Percentiles rank a stretch among this genome's conserved stretches.
Conservation (phyloP, 2,329 filamentous ascomycete genomes). For the Curvularia sp. region DNA sequence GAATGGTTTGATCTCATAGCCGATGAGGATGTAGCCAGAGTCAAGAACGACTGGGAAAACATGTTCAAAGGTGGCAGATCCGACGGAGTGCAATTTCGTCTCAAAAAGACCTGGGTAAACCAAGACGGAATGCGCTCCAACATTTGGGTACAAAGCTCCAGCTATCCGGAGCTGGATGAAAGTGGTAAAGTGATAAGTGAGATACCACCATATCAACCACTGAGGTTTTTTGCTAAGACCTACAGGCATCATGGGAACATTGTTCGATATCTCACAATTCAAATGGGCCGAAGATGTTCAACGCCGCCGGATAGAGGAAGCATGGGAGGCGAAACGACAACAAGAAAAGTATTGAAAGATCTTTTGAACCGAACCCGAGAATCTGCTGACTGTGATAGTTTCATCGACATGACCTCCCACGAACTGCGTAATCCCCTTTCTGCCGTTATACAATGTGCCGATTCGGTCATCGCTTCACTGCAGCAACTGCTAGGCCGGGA, state of each 20-base stretch:
- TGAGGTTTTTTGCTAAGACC: neutral
- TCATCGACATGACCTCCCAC: conserved; percentile 47
- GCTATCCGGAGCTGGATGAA: conserved; percentile 33
- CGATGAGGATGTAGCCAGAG: conserved; percentile 30
- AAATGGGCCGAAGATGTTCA: conserved; percentile 50
- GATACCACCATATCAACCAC: neutral
- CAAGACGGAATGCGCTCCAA: conserved; percentile 34
- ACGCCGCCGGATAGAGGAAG: conserved; percentile 43
- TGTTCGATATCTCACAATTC: conserved; percentile 49
- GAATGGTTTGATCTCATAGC: conserved; percentile 30
- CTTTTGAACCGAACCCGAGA: neutral
- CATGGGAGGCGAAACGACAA: conserved; percentile 48
- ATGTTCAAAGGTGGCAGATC: conserved; percentile 27
- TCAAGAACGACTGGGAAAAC: conserved; percentile 25
- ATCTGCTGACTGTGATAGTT: conserved; percentile 25
- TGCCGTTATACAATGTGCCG: conserved; percentile 54
- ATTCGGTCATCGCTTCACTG: conserved; percentile 49
- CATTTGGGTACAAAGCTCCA: conserved; percentile 39
- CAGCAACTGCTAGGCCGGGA: conserved; percentile 23
- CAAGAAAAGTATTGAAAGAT: conserved; percentile 39
- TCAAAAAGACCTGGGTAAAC: conserved; percentile 40
- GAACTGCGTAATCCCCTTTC: conserved; percentile 46
- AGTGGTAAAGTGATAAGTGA: conserved; percentile 34
- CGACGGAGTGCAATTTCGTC: conserved; percentile 29
- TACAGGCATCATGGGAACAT: conserved; percentile 42